phyloP scores from a whole-genome alignment of 805 yeast genomes.

The Candida ipomoeae region DNA sequence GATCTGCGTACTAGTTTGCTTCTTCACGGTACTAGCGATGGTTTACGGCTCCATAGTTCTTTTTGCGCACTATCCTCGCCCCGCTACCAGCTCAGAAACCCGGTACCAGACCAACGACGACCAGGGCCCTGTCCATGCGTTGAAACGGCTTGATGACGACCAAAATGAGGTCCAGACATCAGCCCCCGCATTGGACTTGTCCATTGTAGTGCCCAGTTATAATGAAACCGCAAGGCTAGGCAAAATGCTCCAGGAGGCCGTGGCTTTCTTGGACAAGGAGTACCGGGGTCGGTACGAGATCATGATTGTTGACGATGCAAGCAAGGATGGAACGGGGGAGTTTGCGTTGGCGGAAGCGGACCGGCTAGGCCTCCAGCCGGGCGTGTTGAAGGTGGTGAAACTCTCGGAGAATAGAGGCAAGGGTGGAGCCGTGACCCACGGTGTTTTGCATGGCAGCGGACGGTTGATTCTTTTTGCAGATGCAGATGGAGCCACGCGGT shows the following conservation, averaged over 20 bases:
- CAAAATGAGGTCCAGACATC: not conserved
- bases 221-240: slow-evolving; percentile 77
- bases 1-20: not conserved
- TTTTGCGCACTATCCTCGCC: slow-evolving; percentile 63
- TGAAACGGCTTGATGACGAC: slow-evolving; percentile 25
- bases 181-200: slow-evolving; percentile 42
- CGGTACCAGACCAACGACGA: slow-evolving; percentile 48
- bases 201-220: slow-evolving; percentile 90
- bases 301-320: slow-evolving; percentile 88
- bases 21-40: slow-evolving; percentile 15
- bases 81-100: slow-evolving; percentile 49
- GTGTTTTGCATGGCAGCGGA: slow-evolving; percentile 74
- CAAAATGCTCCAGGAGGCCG: slow-evolving; percentile 66
- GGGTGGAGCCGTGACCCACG: slow-evolving; percentile 92
- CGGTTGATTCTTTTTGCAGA: slow-evolving; percentile 81
- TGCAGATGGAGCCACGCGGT: slow-evolving; percentile 94
- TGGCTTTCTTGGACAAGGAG: slow-evolving; percentile 45
- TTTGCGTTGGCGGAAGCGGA: slow-evolving; percentile 63
- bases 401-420: slow-evolving; percentile 82
- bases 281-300: slow-evolving; percentile 58
- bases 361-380: slow-evolving; percentile 48
- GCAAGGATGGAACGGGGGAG: slow-evolving; percentile 71
- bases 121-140: slow-evolving; percentile 23
- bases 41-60: slow-evolving; percentile 41
- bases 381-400: slow-evolving; percentile 64